Percentiles rank a stretch among this genome's conserved stretches.
phyloP scores from a whole-genome alignment of 1,284 basidiomycete species.

The Ustilago hordei region DNA sequence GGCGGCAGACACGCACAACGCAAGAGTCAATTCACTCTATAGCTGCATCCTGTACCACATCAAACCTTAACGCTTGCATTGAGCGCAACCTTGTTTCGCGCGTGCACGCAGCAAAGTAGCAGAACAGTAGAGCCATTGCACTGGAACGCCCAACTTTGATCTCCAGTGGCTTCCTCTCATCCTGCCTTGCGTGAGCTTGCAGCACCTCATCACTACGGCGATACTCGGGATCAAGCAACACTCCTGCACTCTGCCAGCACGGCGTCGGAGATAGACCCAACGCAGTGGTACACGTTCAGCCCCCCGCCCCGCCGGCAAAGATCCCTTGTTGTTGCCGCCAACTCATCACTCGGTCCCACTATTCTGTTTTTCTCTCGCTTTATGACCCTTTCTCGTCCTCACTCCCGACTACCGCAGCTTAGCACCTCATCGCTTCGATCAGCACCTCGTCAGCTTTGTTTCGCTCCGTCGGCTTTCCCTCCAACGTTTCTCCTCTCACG shows the following conservation, averaged over 20 bases:
- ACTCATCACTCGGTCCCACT: slow-evolving; percentile 28
- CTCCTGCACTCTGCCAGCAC: slow-evolving; percentile 1
- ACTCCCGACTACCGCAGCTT: background rate
- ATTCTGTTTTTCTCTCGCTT: background rate
- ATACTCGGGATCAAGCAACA: slow-evolving; percentile 14
- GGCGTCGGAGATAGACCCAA: slow-evolving; percentile 38
- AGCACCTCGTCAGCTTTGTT: slow-evolving; percentile 6
- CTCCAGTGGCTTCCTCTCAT: background rate
- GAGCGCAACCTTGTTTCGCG: slow-evolving; percentile 14
- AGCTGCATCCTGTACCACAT: slow-evolving; percentile 11
- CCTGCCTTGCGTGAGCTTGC: background rate
- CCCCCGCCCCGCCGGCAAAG: slow-evolving; percentile 17
- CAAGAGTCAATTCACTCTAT: slow-evolving; percentile 3
- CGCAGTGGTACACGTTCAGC: slow-evolving; percentile 27
- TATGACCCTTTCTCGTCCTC: background rate
- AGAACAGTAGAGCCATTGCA: background rate
- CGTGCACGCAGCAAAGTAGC: slow-evolving; percentile 16
- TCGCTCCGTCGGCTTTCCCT: slow-evolving; percentile 29
- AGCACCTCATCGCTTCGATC: background rate
- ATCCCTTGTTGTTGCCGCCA: slow-evolving; percentile 24
- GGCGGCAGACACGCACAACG: slow-evolving; percentile 16
- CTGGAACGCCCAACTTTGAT: slow-evolving; percentile 7
- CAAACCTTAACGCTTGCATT: slow-evolving; percentile 22
- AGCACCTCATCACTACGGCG: slow-evolving; percentile 9
- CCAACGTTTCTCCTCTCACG: slow-evolving; percentile 3